Conservation (phyloP, 768 basidiomycete species). For the Kwoniella pini region DNA sequence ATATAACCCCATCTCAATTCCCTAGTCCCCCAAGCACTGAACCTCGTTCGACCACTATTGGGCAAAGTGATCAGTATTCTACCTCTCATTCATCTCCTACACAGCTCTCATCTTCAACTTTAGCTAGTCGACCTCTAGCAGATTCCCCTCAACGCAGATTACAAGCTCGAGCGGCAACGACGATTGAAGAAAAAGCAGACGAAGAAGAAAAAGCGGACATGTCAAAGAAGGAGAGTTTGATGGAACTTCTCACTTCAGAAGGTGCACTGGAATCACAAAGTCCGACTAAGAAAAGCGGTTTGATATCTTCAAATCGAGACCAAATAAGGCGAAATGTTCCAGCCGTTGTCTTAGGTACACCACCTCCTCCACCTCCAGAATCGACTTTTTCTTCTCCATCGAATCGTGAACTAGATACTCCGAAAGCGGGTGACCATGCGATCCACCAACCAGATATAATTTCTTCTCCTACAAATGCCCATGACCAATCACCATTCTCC, state of each 20-base stretch:
- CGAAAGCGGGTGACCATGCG: neutral
- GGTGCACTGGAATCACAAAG: slow-evolving; percentile 9
- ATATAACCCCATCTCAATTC: neutral
- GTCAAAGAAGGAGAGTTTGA: slow-evolving; percentile 31
- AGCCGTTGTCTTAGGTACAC: slow-evolving; percentile 41
- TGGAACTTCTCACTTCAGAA: slow-evolving; percentile 39
- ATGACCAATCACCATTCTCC: slow-evolving; percentile 1
- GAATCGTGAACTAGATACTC: neutral
- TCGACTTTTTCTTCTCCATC: slow-evolving; percentile 1
- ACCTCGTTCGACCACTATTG: neutral
- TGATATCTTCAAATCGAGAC: neutral
- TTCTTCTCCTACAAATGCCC: neutral
- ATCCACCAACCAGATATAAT: neutral
- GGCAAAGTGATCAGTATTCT: neutral
- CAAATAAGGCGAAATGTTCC: slow-evolving; percentile 30
- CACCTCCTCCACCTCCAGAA: slow-evolving; percentile 28
- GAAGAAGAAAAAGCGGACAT: neutral
- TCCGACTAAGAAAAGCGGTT: slow-evolving; percentile 1
- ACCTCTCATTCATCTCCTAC: neutral
- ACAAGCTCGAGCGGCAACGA: slow-evolving; percentile 22
- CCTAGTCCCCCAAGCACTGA: neutral
- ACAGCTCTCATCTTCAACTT: neutral
- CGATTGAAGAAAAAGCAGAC: slow-evolving; percentile 20
- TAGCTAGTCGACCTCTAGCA: neutral
- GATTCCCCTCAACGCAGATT: slow-evolving; percentile 11